Evolutionary conservation across 2,329 filamentous ascomycete genomes (phyloP), one percentile per base, ranked within the genome.

Genomic region (Penicillium sp.): DNA sequence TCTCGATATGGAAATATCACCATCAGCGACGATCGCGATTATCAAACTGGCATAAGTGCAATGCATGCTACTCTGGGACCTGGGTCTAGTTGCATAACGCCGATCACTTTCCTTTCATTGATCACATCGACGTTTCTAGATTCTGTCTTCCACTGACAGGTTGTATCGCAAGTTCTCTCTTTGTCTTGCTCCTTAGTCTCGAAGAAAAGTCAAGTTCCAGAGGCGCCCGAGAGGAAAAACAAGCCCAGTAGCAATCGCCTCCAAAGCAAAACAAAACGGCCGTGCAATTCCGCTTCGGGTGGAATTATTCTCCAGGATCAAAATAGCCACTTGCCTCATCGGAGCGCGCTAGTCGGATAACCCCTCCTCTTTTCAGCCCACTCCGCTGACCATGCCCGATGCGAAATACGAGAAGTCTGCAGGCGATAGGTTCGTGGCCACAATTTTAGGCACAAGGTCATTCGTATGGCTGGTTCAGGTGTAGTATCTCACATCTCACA

Each of bases 281-380:
- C n/a, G n/a, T n/a, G n/a, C 10, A 27, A 10, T 27, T 27, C 26
- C 4, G 39, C 24, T 7, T 42, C 24, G 39, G 12, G 24, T 42
- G 39, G 39, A 30, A 8, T n/a, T 20, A 42, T 42, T 42, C 26
- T 42, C 39, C 39, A 29, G 7, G 6, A 10, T 21, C 24, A 42
- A 42, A 27, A 42, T 27, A 29, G 39, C 29, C 23, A 30, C 20
- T 42, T 29, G 39, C 23, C 39, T 29, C 39, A 42, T 29, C n/a
- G 21, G 15, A 24, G 15, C n/a, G 39, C 39, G 26, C 39, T 42
- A 42, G 26, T 42, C 24, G 39, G 24, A 18, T 42, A 29, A 42
- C 26, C 39, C 39, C 24, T 42, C 39, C 24, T 29, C 39, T 42
- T 42, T 29, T 6, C 20, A 26, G 15, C 15, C 12, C 39, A 42